Evolutionary conservation across 768 basidiomycete species (phyloP).

Genomic region (Psilocybe cyanescens): DNA sequence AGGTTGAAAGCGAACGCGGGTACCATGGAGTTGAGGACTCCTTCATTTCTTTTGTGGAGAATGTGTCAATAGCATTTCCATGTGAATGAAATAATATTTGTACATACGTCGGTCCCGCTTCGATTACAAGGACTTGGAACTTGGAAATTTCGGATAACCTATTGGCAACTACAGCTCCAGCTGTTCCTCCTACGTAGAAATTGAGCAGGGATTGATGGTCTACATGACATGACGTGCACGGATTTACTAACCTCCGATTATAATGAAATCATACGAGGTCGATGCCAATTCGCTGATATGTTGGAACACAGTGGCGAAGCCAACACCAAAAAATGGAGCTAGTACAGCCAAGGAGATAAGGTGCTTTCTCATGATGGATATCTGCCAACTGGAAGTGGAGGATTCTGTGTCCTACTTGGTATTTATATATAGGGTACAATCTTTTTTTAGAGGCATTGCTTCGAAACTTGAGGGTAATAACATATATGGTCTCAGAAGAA

Average conservation of each 20-base stretch:
- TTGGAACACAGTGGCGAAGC: background rate
- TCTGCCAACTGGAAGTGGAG: too few species aligned
- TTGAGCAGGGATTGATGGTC: too few species aligned
- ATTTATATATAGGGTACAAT: too few species aligned
- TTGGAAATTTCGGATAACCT: conserved; percentile 53
- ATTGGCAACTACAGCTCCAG: conserved; percentile 58
- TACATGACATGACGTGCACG: too few species aligned
- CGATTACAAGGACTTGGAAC: conserved; percentile 52
- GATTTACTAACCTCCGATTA: background rate
- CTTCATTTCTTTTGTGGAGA: background rate
- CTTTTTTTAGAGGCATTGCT: too few species aligned
- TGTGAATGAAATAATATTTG: background rate
- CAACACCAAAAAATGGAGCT: background rate
- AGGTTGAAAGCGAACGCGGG: background rate
- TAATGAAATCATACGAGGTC: background rate
- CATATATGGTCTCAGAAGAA: too few species aligned
- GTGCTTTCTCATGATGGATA: background rate
- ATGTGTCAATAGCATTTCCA: too few species aligned
- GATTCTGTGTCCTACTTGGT: too few species aligned
- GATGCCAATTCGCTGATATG: background rate
- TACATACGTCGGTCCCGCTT: conserved; percentile 57
- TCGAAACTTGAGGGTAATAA: too few species aligned
- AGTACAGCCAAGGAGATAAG: background rate
- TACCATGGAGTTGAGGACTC: background rate
- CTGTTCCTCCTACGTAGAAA: conserved; percentile 42